Evolutionary conservation across 1,284 basidiomycete genomes (phyloP), one percentile per base, ranked within the genome.

Genomic region (Cryptococcus floricola): DNA sequence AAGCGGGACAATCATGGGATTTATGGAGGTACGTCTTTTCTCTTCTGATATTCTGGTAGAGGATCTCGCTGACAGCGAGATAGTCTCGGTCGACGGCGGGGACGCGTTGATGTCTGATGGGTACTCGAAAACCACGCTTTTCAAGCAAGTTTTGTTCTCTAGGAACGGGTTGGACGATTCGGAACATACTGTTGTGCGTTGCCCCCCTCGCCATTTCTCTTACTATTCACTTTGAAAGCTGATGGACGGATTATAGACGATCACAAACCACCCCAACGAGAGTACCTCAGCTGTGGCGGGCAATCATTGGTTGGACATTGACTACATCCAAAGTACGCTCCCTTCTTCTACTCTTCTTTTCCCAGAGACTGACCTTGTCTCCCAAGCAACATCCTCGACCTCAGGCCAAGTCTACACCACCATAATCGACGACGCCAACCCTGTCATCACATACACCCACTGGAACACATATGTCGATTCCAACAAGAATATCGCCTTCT

Each of bases 101-200:
- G 50, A 54, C 27, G 42, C 51, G 23, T 9, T 39, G 8, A 56
- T 48, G 31, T 34, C 53, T 12, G 34, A 50, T 31, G 61, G 55
- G 10, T 53, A 59, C 34, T 46, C 53, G 3, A 23, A 4, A 4
- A 28, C 38, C 5, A 25, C 37, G 1, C 1, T 45, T 10, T 57
- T 56, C n/a, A 56, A 65, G 39, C 47, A 50, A 18, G 41, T 56
- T 1, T 37, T 66, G n/a, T 61, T 48, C 45, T 13, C 50, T 7
- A 54, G 37, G 19, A 28, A 37, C 9, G 58, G 50, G 18, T 31
- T 66, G 8, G 48, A 43, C 27, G 34, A 50, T 13, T 52, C 45
- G n/a, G 50, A 48, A 44, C 64, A 66, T 54, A 58, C 38, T 2
- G 42, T 66, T 10, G 64, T 66, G 44, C 46, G 59, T 34, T 43